Conservation (phyloP, 139 green algal genomes). For the Tetradesmus lagerheimii region DNA sequence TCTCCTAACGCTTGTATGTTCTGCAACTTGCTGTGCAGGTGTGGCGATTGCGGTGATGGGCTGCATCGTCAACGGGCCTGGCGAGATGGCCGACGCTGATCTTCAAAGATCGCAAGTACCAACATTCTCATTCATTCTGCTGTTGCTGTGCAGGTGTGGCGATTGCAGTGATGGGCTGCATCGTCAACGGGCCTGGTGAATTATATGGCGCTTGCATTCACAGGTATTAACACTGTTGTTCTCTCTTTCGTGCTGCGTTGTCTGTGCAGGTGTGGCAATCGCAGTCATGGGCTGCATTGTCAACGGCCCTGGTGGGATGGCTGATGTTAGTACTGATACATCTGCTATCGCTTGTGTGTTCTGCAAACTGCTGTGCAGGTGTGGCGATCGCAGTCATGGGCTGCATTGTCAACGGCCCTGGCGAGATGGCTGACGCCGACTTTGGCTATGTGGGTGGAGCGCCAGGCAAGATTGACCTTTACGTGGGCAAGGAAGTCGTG, state of each 20-base stretch:
- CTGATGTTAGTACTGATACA: too few species aligned
- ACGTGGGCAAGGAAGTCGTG: slow-evolving; percentile 99
- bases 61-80: slow-evolving; percentile 98
- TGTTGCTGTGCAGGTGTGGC: slow-evolving; percentile 66
- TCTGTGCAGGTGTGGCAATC: slow-evolving; percentile 80
- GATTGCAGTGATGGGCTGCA: slow-evolving; percentile 99
- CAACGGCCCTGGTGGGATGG: too few species aligned
- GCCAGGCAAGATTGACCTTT: slow-evolving; percentile 98
- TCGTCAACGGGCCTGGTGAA: slow-evolving; percentile 98
- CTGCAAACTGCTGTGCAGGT: background rate
- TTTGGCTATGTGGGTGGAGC: slow-evolving; percentile 95
- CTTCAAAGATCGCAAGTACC: too few species aligned
- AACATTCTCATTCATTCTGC: too few species aligned
- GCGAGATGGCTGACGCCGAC: slow-evolving; percentile 99
- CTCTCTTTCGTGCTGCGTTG: too few species aligned
- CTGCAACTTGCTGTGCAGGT: background rate
- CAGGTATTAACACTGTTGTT: too few species aligned
- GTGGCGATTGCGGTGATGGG: slow-evolving; percentile 98
- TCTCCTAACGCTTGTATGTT: background rate
- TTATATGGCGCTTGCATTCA: slow-evolving; percentile 71
- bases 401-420: slow-evolving; percentile 99
- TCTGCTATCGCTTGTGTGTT: too few species aligned
- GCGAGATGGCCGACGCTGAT: slow-evolving; percentile 86
- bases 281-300: slow-evolving; percentile 99
- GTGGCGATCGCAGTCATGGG: slow-evolving; percentile 99